Evolutionary conservation across 441 rosid species (phyloP), one percentile per base, ranked within the genome.

Genomic region (Lepidium campestre): DNA sequence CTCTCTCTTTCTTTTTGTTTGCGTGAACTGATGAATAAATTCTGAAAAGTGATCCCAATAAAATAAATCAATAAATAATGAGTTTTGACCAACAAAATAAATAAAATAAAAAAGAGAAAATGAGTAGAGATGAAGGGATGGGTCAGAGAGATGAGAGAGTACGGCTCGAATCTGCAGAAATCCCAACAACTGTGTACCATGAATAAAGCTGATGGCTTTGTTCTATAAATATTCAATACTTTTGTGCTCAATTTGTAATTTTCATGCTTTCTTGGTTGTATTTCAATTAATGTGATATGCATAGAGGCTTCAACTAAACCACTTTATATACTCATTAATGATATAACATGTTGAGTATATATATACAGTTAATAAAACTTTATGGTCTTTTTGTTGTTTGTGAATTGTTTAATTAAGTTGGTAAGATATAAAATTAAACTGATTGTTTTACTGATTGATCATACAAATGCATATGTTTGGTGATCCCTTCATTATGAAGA

Each of bases 141-240:
- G 67, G 49, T 60, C 67, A 42, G 40, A 23, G 40, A 23, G 25
- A 23, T 49, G 19, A n/a, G 19, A 72, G 60, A 57, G 71, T 72
- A 72, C 71, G 76, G 71, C 66, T 49, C 37, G 76, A 72, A 65
- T 72, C 76, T 72, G 55, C 76, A 58, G 62, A 50, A 32, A 72
- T 72, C 76, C 17, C 29, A 72, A 72, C 71, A 15, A 72, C 71
- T 72, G 66, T 58, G 32, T 48, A 49, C 71, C 27, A 39, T 6
- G 32, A 12, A 19, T 31, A 66, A 72, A 72, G 66, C 76, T 72
- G 76, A 36, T 18, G 9, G 67, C 48, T 12, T 58, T 18, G 5
- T 27, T 65, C 1, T 56, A 11, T 19, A 13, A 40, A 22, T 32
- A 27, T 8, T 39, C 6, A 1, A 37, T 37, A 56, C 5, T 42